Percentiles rank a stretch among this genome's conserved stretches.
phyloP scores from a whole-genome alignment of 306 rosid species.

The Corylus heterophylla region DNA sequence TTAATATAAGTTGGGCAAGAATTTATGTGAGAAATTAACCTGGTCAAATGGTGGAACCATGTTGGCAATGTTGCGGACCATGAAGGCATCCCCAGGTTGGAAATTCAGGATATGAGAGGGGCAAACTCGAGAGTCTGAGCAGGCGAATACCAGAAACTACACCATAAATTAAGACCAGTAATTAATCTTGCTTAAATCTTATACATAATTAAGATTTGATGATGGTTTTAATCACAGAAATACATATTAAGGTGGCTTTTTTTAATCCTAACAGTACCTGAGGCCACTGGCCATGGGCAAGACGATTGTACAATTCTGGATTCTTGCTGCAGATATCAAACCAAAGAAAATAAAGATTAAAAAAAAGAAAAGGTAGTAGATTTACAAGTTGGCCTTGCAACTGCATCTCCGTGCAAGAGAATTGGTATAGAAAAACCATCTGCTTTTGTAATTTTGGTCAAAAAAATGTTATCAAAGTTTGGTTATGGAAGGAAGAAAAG shows the following conservation, averaged over 20 bases:
- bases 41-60: conserved; percentile 62
- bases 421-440: too few species aligned
- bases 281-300: conserved; percentile 55
- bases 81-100: conserved; percentile 69
- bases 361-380: background rate
- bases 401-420: background rate
- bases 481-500: background rate
- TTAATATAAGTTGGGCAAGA: background rate
- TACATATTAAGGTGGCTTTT: background rate
- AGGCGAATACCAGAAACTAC: conserved; percentile 70
- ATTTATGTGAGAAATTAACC: conserved; percentile 25
- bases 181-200: background rate
- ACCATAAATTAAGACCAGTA: background rate
- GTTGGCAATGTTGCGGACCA: conserved; percentile 66
- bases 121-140: conserved; percentile 78
- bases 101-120: conserved; percentile 53
- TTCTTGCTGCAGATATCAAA: conserved; percentile 36
- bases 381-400: background rate
- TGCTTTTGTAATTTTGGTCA: background rate
- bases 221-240: background rate
- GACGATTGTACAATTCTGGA: conserved; percentile 5
- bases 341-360: background rate
- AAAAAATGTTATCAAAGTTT: background rate
- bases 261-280: conserved; percentile 31
- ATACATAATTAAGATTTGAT: background rate